Conservation (phyloP, 108 stramenopile genomes). For the Bacterosira constricta region DNA sequence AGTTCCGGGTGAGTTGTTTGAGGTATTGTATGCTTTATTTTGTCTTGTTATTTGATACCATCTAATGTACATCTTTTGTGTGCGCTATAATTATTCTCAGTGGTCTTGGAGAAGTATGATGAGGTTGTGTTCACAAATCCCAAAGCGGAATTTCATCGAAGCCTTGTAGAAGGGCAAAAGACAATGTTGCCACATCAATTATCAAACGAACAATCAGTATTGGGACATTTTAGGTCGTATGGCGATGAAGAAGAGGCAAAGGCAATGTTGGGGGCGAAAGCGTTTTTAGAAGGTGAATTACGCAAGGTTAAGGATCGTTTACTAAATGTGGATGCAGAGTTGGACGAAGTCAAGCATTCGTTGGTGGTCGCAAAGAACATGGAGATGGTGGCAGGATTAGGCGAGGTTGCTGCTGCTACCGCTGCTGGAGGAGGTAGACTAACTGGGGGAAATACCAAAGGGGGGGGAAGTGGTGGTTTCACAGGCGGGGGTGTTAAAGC, state of each 20-base stretch:
- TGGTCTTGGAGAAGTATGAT: conserved; percentile 93
- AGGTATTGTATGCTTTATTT: too few species aligned
- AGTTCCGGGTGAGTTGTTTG: conserved; percentile 21
- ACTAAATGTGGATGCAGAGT: conserved; percentile 46
- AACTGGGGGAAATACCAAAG: neutral
- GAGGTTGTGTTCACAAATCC: conserved; percentile 97
- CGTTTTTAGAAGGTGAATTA: conserved; percentile 73
- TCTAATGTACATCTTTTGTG: conserved; percentile 53
- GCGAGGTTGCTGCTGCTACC: neutral
- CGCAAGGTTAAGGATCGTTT: conserved; percentile 70
- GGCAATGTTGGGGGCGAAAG: conserved; percentile 62
- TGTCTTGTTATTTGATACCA: neutral
- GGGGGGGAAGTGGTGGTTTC: neutral
- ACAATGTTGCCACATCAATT: conserved; percentile 34
- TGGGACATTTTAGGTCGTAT: conserved; percentile 55
- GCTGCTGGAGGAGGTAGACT: neutral
- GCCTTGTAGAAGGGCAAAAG: conserved; percentile 37
- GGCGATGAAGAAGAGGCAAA: conserved; percentile 69
- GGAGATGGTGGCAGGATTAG: neutral
- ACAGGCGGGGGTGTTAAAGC: neutral
- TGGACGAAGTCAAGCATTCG: conserved; percentile 54
- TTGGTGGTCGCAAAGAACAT: conserved; percentile 25
- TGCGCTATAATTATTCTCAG: too few species aligned
- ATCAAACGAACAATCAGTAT: conserved; percentile 43
- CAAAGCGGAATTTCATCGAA: conserved; percentile 63